Conservation (phyloP, 495 filamentous ascomycete species). For the Sordaria brevicollis region DNA sequence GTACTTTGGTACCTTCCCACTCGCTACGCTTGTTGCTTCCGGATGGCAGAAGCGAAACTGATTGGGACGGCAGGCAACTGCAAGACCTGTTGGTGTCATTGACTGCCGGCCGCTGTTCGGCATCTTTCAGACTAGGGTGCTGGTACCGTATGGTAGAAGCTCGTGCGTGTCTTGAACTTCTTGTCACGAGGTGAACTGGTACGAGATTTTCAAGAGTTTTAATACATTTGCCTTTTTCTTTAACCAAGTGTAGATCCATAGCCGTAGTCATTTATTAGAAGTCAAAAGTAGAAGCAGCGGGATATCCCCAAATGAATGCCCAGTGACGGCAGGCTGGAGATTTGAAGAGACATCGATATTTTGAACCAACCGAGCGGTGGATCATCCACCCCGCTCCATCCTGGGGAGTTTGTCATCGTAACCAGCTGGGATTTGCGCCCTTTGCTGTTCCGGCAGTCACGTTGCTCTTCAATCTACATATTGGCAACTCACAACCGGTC, state of each 20-base stretch:
- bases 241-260: background rate
- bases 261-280: background rate
- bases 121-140: background rate
- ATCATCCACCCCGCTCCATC: background rate
- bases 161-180: background rate
- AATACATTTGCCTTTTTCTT: too few species aligned
- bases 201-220: too few species aligned
- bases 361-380: background rate
- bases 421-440: background rate
- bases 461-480: background rate
- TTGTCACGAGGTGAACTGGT: background rate
- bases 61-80: background rate
- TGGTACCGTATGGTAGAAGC: too few species aligned
- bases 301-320: background rate
- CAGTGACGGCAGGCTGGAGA: background rate
- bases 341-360: background rate
- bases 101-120: background rate
- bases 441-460: background rate
- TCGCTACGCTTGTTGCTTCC: background rate
- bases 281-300: background rate
- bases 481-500: background rate
- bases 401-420: background rate
- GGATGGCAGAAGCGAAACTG: background rate
- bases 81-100: background rate
- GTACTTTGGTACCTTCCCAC: too few species aligned